These are phyloP conservation scores for Polytrichum formosum DNA, from an alignment of 225 moss, liverwort and hornwort genomes.

Conservation along the genomic window DNA sequence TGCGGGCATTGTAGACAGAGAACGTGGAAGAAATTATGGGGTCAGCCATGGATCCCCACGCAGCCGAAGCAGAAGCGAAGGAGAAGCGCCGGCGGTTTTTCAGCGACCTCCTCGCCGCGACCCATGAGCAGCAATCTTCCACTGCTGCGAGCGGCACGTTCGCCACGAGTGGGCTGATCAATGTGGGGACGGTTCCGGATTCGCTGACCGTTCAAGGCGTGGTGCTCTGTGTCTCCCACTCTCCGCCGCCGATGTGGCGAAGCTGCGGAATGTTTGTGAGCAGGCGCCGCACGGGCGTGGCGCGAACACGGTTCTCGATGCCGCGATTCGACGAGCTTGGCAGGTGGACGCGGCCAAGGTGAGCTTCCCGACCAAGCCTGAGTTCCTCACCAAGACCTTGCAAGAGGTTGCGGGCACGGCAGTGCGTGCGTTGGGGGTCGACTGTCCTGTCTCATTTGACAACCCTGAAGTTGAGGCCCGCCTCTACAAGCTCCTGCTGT, in stretches of 20 bases:
- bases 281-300: slow-evolving; percentile 9
- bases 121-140: too few relatives aligned
- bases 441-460: not conserved
- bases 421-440: not conserved
- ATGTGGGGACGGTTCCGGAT: too few relatives aligned
- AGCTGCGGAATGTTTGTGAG: slow-evolving; percentile 11
- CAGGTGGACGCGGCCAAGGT: slow-evolving; percentile 18
- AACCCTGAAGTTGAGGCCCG: slow-evolving; percentile 7
- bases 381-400: slow-evolving; percentile 8
- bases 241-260: slow-evolving; percentile 7
- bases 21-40: too few relatives aligned
- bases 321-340: slow-evolving; percentile 6
- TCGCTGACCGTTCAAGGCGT: too few relatives aligned
- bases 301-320: not conserved
- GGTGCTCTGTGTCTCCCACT: slow-evolving; percentile 28
- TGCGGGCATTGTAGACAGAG: too few relatives aligned
- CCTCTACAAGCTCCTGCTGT: slow-evolving; percentile 5
- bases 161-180: too few relatives aligned
- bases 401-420: slow-evolving; percentile 3
- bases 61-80: too few relatives aligned
- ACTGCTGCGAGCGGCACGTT: too few relatives aligned
- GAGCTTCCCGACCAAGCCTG: not conserved
- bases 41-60: too few relatives aligned
- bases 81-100: too few relatives aligned
- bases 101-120: too few relatives aligned